These are phyloP conservation scores for Canavalia gladiata DNA, from an alignment of 306 rosid species.

Conservation along the genomic window DNA sequence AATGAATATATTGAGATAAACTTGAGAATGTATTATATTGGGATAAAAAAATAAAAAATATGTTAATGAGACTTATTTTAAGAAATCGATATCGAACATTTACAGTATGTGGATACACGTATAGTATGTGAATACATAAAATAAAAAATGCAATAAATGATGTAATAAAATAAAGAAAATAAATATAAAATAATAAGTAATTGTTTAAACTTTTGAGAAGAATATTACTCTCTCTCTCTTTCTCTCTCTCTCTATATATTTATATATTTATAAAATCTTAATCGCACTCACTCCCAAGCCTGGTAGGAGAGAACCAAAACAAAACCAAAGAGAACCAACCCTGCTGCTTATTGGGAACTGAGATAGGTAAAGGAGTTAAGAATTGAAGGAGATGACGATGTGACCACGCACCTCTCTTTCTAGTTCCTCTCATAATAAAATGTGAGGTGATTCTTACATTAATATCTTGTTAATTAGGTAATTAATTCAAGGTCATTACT, in stretches of 20 bases:
- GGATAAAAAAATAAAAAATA: too few species aligned
- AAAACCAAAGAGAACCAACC: constrained; percentile 54
- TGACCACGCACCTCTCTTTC: constrained; percentile 47
- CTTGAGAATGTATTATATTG: too few species aligned
- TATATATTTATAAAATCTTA: constrained; percentile 29
- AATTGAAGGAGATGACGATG: constrained; percentile 62
- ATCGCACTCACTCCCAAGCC: constrained; percentile 82
- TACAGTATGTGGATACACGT: too few species aligned
- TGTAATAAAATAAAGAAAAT: too few species aligned
- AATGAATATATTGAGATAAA: too few species aligned
- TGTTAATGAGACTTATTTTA: too few species aligned
- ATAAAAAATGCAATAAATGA: too few species aligned
- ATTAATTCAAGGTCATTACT: constrained; percentile 35
- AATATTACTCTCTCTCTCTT: not conserved
- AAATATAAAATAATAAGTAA: not conserved
- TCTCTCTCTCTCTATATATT: not conserved
- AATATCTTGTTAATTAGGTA: not conserved
- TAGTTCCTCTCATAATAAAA: not conserved
- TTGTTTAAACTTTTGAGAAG: constrained; percentile 35
- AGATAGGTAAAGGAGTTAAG: constrained; percentile 50
- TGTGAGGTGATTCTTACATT: constrained; percentile 38
- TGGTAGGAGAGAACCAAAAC: constrained; percentile 32
- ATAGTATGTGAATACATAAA: too few species aligned
- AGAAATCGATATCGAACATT: too few species aligned
- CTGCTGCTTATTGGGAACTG: constrained; percentile 65